Evolutionary conservation across 305 asterid species (phyloP), one percentile per base, ranked within the genome.

Genomic region (Solanum aculeatissimum): DNA sequence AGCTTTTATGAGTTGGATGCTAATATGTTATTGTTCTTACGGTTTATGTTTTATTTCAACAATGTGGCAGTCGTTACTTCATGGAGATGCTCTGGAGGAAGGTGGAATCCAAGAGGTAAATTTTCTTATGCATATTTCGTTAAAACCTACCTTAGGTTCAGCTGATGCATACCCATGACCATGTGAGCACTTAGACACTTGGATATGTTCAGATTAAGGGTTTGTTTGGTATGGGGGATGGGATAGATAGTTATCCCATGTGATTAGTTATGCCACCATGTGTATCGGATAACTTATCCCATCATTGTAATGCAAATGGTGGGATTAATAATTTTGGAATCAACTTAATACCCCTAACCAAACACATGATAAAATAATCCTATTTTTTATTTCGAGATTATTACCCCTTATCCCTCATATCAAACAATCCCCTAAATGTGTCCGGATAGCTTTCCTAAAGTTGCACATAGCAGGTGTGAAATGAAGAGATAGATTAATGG

Each of bases 21-120:
- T 77, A 51, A 77, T 75, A 75, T 77, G 45, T 49, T 27, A 47
- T 51, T 51, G 45, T 77, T 25, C 60, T 47, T 45, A 49, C 21
- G 42, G 55, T 21, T 74, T 47, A 19, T 14, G 1, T 74, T 25
- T 23, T 84, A 83, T 84, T 51, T 49, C 49, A 77, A 77, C 63
- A 15, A 45, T 27, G 69, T 79, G 47, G 70, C 96, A 97, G 99
- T 91, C 97, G 9, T 86, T 97, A 86, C 92, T 97, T 88, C 98
- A 92, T 84, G 98, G 98, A 82, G 96, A 94, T 92, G 92, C 86
- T 89, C 88, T 91, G 91, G 93, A 93, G 92, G 93, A 90, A 82
- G 92, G 90, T 81, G 95, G 94, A 86, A 97, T 97, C 88, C 91
- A 93, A 91, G 99, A 97, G 98, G 99, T 94, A 94, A 43, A 88